A percentile compares a stretch with the other conserved stretches of the same genome.
phyloP scores from a whole-genome alignment of 2,329 filamentous ascomycete species.

The Thermomyces lanuginosus region DNA sequence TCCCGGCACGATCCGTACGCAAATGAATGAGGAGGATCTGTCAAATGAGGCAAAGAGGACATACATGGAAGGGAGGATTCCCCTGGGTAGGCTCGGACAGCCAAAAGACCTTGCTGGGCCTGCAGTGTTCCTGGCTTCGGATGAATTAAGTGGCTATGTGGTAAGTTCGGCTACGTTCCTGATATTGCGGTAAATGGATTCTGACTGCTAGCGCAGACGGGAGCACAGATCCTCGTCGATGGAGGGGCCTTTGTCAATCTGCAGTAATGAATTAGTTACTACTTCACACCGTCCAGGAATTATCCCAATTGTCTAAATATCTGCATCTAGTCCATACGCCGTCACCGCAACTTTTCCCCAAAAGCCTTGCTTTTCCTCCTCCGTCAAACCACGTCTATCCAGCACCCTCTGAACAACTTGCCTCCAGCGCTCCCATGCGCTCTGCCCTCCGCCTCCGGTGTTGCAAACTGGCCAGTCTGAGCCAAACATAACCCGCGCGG shows the following conservation, averaged over 20 bases:
- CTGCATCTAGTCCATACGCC: constrained; percentile 45
- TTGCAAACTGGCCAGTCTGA: constrained; percentile 92
- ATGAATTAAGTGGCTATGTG: constrained; percentile 63
- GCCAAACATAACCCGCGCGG: constrained; percentile 66
- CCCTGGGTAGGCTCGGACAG: constrained; percentile 56
- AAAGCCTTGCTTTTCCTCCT: constrained; percentile 47
- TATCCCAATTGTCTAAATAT: no score
- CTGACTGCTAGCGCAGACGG: constrained; percentile 35
- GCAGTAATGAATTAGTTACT: no score
- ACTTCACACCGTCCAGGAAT: no score
- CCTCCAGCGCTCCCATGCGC: constrained; percentile 62
- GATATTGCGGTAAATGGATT: constrained; percentile 2
- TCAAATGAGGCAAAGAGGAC: constrained; percentile 52
- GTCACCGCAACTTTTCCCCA: constrained; percentile 57
- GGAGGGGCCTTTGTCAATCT: constrained; percentile 82
- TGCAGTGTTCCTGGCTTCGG: constrained; percentile 68
- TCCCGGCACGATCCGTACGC: constrained; percentile 68
- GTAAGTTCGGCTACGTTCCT: constrained; percentile 17
- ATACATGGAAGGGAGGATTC: constrained; percentile 72
- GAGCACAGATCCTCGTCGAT: constrained; percentile 70
- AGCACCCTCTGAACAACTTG: constrained; percentile 53
- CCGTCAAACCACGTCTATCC: constrained; percentile 32
- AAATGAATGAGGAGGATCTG: constrained; percentile 70
- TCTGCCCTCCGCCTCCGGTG: constrained; percentile 39
- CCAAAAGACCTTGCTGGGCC: constrained; percentile 65